Base-by-base conservation (phyloP, 352 stramenopile genomes). In the Globisporangium ultimum region DNA sequence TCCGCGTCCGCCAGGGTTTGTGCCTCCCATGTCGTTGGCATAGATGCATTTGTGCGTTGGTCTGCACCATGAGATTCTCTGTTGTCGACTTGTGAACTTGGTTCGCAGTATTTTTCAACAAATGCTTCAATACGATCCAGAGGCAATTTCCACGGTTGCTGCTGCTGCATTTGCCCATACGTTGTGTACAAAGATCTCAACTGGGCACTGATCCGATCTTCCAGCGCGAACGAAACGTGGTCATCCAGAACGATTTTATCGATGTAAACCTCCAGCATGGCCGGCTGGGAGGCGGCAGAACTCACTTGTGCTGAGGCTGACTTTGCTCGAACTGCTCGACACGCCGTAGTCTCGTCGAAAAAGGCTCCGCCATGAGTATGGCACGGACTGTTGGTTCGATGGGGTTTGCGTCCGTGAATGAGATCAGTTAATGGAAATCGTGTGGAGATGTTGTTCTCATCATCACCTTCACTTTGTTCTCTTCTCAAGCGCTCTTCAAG, bases 181-280 rank as follows among this genome's bases (percentile, higher is more conserved):
- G 76, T 72, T 2, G 62, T 58, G 36, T 84, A 82, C 7, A 91
- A 62, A 22, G 72, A 71, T 9, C 77, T 74, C 9, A 96, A 48
- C 59, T 91, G 76, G 13, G 78, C 71, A 20, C 71, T 61, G n/a
- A 93, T 50, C 46, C 82, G 71, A 40, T 96, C 88, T 22, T 75
- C 71, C 1, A 90, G 60, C 21, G 70, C 60, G 55, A 96, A 95
- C 6, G 66, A 61, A 3, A 55, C 69, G 58, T 97, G 82, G 53
- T 97, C 88, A 38, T 95, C 80, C 15, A 96, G 69, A 24, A 87
- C 73, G 48, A 95, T 58, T 2, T 64, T 66, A 42, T 84, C 71
- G 10, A 93, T 62, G 12, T 59, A 69, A 48, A 93, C 63, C 55
- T 90, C 73, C 18, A 91, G 66, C 46, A 64, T 54, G 11, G 72